These are phyloP conservation scores for Potentilla sterilis DNA, from an alignment of 306 rosid genomes.

Conservation along the genomic window DNA sequence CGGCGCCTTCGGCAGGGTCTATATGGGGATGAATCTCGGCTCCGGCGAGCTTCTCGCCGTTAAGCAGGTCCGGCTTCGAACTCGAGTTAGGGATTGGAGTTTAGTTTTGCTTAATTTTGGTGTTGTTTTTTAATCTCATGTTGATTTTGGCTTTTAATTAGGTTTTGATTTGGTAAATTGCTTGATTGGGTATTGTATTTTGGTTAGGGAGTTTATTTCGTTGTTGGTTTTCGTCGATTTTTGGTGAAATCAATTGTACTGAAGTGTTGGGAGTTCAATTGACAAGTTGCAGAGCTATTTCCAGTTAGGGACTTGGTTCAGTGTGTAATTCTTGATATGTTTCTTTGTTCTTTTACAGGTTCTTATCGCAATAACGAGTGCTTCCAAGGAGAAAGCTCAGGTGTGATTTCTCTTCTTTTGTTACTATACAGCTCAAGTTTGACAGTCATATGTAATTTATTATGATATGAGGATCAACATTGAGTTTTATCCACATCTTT, in stretches of 20 bases:
- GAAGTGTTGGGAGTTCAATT: conserved; percentile 3
- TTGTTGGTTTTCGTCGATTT: conserved; percentile 3
- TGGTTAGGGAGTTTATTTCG: not conserved
- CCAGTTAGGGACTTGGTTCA: conserved; percentile 1
- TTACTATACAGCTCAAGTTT: not conserved
- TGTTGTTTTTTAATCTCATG: not conserved
- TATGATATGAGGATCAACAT: not conserved
- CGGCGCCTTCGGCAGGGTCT: conserved; percentile 98
- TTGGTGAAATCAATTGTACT: too few species aligned
- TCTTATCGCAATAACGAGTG: conserved; percentile 69
- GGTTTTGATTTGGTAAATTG: not conserved
- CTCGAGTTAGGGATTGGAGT: not conserved
- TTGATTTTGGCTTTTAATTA: not conserved
- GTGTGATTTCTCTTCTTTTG: conserved; percentile 34
- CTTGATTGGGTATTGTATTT: not conserved
- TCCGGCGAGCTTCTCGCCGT: conserved; percentile 99
- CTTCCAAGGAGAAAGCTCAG: conserved; percentile 96
- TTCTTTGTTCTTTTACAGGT: conserved; percentile 51
- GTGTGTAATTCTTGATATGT: conserved; percentile 22
- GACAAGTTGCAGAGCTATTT: not conserved
- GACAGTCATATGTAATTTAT: not conserved
- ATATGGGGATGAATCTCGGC: conserved; percentile 98
- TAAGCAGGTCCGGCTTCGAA: conserved; percentile 56
- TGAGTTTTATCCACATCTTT: not conserved
- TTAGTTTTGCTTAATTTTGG: conserved; percentile 2